Base-by-base conservation (phyloP, 2,329 filamentous ascomycete genomes). In the Colletotrichum nymphaeae region DNA sequence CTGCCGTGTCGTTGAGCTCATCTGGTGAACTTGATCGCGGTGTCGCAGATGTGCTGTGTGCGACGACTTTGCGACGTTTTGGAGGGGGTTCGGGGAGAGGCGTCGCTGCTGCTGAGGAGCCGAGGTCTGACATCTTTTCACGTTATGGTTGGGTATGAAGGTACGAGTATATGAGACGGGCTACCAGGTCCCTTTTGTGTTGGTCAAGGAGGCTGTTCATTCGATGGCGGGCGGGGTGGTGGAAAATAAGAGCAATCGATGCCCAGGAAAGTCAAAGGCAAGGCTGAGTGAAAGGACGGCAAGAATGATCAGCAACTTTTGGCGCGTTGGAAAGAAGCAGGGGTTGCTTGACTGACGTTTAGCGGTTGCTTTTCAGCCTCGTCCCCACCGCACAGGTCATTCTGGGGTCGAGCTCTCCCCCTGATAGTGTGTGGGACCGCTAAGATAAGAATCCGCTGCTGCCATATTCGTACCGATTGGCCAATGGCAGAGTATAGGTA, bases 21-120 rank as follows among this genome's bases (percentile, higher is more conserved):
- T 89, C 87, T 8, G 88, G 84, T 42, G 84, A 86, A 72, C 82
- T 83, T 77, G 86, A 85, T 46, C 80, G 80, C 11, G 83, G 82
- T 9, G 83, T 83, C 77, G 83, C 81, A 63, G 79, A 80, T 63
- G 80, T 78, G 75, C 82, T 84, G 67, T 84, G 85, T 63, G 84
- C 82, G 73, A 80, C 76, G 46, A 85, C 79, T 77, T 81, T 83
- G 72, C 84, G 83, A 37, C 84, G 81, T 75, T 86, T 86, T 9
- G 83, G 80, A 14, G 83, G 82, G 19, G 83, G 82, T 37, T 78
- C 82, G 14, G 78, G 71, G 26, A 74, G 69, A 30, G 78, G 65
- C 3, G 73, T 70, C 52, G 68, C 76, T 63, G 74, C 67, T 60
- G 76, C 69, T 42, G 49, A 57, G 32, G 78, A 65, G 60, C 79